Percentiles rank a stretch among this genome's conserved stretches.
phyloP scores from a whole-genome alignment of 208 protist species.

The Trypanosoma congolense region DNA sequence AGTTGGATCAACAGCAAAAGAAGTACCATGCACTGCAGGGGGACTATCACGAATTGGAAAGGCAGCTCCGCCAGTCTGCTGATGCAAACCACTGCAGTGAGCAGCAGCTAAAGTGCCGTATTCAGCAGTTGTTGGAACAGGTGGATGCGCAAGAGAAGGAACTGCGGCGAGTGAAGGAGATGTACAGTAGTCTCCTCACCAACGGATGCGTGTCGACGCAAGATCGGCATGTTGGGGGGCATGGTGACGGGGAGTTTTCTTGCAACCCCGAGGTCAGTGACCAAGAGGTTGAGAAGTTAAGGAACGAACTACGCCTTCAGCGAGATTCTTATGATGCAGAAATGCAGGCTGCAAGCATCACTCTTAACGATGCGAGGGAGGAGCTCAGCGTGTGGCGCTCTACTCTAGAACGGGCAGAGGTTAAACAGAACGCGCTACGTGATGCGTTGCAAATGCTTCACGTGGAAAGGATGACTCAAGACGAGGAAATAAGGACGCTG shows the following conservation, averaged over 20 bases:
- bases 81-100: conserved; percentile 16
- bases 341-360: conserved; percentile 22
- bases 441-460: conserved; percentile 24
- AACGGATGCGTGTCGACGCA: conserved; percentile 29
- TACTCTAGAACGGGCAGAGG: conserved; percentile 44
- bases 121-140: too few species aligned
- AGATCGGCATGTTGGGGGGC: conserved; percentile 7
- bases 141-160: conserved; percentile 29
- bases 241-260: conserved; percentile 32
- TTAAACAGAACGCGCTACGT: conserved; percentile 30
- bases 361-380: conserved; percentile 39
- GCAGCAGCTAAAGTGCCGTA: conserved; percentile 15
- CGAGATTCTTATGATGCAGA: conserved; percentile 33
- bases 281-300: conserved; percentile 47
- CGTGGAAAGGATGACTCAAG: conserved; percentile 15
- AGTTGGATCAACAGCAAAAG: conserved; percentile 26
- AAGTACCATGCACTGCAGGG: conserved; percentile 18
- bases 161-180: conserved; percentile 29
- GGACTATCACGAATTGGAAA: too few species aligned
- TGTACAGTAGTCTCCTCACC: conserved; percentile 14
- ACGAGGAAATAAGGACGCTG: conserved; percentile 18
- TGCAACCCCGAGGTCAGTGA: conserved; percentile 38
- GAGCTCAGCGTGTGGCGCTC: conserved; percentile 44
- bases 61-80: conserved; percentile 13
- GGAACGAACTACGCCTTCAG: conserved; percentile 32